Conservation (phyloP, 2,329 filamentous ascomycete species). For the Diaporthe aspalathi region DNA sequence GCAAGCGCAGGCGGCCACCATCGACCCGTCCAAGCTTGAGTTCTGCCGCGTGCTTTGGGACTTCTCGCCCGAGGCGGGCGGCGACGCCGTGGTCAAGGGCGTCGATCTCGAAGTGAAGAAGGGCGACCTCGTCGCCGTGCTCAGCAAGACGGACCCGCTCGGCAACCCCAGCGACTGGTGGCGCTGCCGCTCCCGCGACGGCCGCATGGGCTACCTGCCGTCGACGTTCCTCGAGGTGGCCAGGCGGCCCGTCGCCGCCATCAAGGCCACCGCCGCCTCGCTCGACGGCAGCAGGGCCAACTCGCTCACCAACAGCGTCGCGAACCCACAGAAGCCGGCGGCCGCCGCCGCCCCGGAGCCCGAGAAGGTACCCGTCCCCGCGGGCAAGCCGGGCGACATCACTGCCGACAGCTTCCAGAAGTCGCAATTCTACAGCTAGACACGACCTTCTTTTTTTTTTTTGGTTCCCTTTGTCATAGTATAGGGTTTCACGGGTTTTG, state of each 20-base stretch:
- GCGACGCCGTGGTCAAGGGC: slow-evolving; percentile 67
- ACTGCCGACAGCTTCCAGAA: slow-evolving; percentile 68
- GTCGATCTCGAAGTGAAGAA: slow-evolving; percentile 94
- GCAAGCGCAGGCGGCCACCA: slow-evolving; percentile 59
- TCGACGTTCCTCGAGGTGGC: slow-evolving; percentile 88
- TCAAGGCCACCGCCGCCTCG: slow-evolving; percentile 59
- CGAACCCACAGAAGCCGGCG: slow-evolving; percentile 39
- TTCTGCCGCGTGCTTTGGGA: slow-evolving; percentile 97
- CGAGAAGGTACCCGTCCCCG: slow-evolving; percentile 48
- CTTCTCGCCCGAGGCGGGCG: slow-evolving; percentile 82
- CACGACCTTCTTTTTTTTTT: not conserved
- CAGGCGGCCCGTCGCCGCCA: slow-evolving; percentile 65
- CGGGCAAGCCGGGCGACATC: slow-evolving; percentile 63
- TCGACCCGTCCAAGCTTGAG: slow-evolving; percentile 92
- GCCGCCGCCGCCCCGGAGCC: slow-evolving; percentile 41
- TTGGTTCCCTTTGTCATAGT: not conserved
- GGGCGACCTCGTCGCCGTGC: slow-evolving; percentile 93
- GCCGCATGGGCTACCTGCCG: slow-evolving; percentile 90
- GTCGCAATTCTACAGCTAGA: slow-evolving; percentile 68
- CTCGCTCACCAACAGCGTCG: slow-evolving; percentile 60
- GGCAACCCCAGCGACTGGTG: slow-evolving; percentile 97
- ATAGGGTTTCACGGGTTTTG: not conserved
- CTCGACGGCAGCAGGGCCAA: slow-evolving; percentile 61
- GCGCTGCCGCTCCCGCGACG: slow-evolving; percentile 91
- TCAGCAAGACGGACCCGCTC: slow-evolving; percentile 91